A percentile compares a stretch with the other conserved stretches of the same genome.
Evolutionary conservation across 306 rosid species (phyloP).

Genomic region (Trifolium repens): DNA sequence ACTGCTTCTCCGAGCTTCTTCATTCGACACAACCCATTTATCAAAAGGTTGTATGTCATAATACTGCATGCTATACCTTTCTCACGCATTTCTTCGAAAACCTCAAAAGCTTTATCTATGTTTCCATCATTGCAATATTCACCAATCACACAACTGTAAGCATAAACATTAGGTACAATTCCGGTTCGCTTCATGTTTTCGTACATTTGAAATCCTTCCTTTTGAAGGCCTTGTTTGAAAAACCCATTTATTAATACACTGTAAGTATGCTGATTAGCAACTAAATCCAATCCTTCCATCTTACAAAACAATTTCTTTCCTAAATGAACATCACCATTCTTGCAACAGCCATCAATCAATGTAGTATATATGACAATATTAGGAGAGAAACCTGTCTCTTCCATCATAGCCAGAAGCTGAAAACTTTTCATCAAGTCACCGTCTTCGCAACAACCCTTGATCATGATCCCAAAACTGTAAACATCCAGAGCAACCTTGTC

Average conservation of each 20-base stretch:
- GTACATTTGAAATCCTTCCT: slow-evolving; percentile 72
- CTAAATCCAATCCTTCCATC: slow-evolving; percentile 63
- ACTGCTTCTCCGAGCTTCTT: slow-evolving; percentile 56
- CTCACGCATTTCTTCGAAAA: slow-evolving; percentile 73
- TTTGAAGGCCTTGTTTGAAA: slow-evolving; percentile 69
- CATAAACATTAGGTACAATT: slow-evolving; percentile 54
- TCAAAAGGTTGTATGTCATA: slow-evolving; percentile 62
- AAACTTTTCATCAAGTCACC: slow-evolving; percentile 66
- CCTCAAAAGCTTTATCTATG: slow-evolving; percentile 51
- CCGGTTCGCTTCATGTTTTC: slow-evolving; percentile 65
- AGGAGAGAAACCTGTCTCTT: slow-evolving; percentile 53
- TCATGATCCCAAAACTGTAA: slow-evolving; percentile 77
- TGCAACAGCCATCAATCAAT: slow-evolving; percentile 80
- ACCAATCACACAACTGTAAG: slow-evolving; percentile 61
- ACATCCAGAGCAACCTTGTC: slow-evolving; percentile 51
- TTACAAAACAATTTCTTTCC: slow-evolving; percentile 67
- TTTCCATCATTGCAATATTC: slow-evolving; percentile 59
- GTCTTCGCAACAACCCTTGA: slow-evolving; percentile 68
- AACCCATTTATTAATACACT: slow-evolving; percentile 70
- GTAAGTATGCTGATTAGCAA: slow-evolving; percentile 68
- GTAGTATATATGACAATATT: slow-evolving; percentile 73
- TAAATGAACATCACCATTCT: slow-evolving; percentile 61
- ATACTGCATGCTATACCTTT: slow-evolving; percentile 61
- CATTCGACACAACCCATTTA: slow-evolving; percentile 63
- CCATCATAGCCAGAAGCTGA: slow-evolving; percentile 59